These are phyloP conservation scores for Colletotrichum sp. DNA, from an alignment of 2,329 filamentous ascomycete species.

Conservation along the genomic window DNA sequence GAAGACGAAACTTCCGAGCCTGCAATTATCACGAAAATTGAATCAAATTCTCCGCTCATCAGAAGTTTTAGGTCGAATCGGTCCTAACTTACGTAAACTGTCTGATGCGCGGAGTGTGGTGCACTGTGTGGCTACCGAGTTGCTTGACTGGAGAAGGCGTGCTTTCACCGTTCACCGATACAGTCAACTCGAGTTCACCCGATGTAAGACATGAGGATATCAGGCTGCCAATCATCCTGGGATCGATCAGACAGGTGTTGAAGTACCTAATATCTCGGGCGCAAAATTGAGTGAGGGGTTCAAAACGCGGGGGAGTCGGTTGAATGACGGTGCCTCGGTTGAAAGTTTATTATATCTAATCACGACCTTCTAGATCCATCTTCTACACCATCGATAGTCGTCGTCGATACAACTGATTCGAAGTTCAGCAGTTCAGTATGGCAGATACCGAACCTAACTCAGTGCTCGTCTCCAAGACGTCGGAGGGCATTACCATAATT, in stretches of 20 bases:
- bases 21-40: not conserved
- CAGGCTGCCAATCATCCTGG: not conserved
- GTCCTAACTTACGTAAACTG: not conserved
- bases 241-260: not conserved
- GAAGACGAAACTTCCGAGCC: not conserved
- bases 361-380: not conserved
- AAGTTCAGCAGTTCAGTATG: not conserved
- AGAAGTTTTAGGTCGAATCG: accelerated
- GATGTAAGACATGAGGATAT: not conserved
- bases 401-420: not conserved
- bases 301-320: not conserved
- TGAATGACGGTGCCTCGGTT: not conserved
- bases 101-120: not conserved
- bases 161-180: not conserved
- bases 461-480: conserved; percentile 24
- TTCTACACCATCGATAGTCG: not conserved
- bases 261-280: not conserved
- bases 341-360: not conserved
- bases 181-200: not conserved
- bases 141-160: not conserved
- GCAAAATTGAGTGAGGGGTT: not conserved
- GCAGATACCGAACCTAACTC: not conserved
- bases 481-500: conserved; percentile 57
- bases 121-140: not conserved
- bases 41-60: not conserved